Percentiles rank a stretch among this genome's conserved stretches.
Evolutionary conservation across 192 early-diverging fungal genomes (phyloP).

Genomic region (Backusella westeae): DNA sequence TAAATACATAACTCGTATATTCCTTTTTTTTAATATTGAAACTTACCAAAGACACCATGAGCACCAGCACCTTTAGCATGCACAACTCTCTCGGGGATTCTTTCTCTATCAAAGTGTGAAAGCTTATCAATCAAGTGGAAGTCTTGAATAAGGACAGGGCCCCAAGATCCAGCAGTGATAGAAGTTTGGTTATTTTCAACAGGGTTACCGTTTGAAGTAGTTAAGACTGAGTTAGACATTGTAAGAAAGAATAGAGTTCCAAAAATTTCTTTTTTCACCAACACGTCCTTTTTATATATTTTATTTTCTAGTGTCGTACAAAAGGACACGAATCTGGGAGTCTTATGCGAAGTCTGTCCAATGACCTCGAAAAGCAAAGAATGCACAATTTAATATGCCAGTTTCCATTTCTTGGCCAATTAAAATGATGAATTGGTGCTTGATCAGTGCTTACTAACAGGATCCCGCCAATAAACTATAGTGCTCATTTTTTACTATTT

Average conservation of each 20-base stretch:
- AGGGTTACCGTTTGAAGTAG: conserved; percentile 59
- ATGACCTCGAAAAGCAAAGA: background rate
- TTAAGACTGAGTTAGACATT: conserved; percentile 34
- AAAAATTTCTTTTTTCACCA: background rate
- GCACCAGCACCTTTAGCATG: conserved; percentile 85
- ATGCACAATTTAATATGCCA: background rate
- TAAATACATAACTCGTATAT: background rate
- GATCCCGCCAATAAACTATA: too few species aligned
- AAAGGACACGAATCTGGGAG: background rate
- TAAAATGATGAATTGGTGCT: background rate
- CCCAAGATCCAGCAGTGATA: conserved; percentile 62
- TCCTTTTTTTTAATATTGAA: background rate
- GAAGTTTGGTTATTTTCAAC: conserved; percentile 77
- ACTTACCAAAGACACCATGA: conserved; percentile 69
- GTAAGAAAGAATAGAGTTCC: background rate
- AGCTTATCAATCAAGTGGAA: conserved; percentile 78
- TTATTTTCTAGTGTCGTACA: background rate
- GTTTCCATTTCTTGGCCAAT: background rate
- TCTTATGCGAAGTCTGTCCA: background rate
- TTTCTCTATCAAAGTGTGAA: conserved; percentile 82
- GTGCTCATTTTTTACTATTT: too few species aligned
- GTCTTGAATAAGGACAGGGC: conserved; percentile 71
- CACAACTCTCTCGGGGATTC: conserved; percentile 85
- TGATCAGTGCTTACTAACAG: too few species aligned
- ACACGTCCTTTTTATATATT: background rate